These are phyloP conservation scores for Auxenochlorella pyrenoidosa DNA, from an alignment of 139 green algal species.

Conservation along the genomic window DNA sequence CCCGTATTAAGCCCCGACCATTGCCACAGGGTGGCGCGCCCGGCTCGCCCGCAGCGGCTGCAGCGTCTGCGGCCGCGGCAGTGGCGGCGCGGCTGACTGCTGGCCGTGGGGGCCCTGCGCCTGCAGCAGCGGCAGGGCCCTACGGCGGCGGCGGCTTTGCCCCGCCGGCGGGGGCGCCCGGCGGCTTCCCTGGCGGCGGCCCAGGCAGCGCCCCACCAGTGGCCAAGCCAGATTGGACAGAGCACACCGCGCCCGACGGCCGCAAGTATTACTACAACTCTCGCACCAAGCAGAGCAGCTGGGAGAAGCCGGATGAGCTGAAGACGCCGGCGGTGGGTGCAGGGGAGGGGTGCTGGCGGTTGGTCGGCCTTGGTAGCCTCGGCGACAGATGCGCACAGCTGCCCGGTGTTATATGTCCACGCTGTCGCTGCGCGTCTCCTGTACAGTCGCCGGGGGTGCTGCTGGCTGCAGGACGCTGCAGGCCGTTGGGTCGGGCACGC, in stretches of 20 bases:
- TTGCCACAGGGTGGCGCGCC: conserved; percentile 12
- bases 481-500: too few relatives aligned
- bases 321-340: conserved; percentile 47
- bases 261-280: conserved; percentile 96
- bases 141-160: not conserved
- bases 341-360: not conserved
- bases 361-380: not conserved
- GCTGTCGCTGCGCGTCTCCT: too few relatives aligned
- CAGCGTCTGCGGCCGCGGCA: not conserved
- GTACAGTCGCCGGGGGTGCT: too few relatives aligned
- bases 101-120: not conserved
- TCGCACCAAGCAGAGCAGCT: conserved; percentile 78
- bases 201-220: not conserved
- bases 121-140: not conserved
- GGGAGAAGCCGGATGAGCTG: conserved; percentile 91
- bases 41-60: not conserved
- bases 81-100: not conserved
- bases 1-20: not conserved
- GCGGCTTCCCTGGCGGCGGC: not conserved
- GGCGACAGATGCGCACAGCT: too few relatives aligned
- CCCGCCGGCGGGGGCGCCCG: not conserved
- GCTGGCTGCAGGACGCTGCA: too few relatives aligned
- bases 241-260: conserved; percentile 89
- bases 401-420: too few relatives aligned
- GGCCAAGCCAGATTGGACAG: conserved; percentile 80